A percentile compares a stretch with the other conserved stretches of the same genome.
These are phyloP conservation scores for Mikania micrantha DNA, from an alignment of 129 eudicot genomes.

Conservation along the genomic window DNA sequence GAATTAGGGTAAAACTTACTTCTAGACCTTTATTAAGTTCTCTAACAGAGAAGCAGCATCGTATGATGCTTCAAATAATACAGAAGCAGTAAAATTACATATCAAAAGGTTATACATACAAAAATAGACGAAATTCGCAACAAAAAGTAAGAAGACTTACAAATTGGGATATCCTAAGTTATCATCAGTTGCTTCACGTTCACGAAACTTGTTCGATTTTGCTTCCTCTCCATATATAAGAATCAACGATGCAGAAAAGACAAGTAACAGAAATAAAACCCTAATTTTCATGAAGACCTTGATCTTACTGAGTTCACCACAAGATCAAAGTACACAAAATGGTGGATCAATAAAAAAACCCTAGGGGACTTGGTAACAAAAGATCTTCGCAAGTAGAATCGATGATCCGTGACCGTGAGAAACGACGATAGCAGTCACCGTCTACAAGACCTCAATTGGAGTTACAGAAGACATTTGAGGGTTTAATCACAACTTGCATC, in stretches of 20 bases:
- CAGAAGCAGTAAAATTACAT: background rate
- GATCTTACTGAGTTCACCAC: constrained; percentile 17
- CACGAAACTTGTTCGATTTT: constrained; percentile 77
- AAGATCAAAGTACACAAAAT: constrained; percentile 10
- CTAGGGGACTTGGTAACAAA: constrained; percentile 1
- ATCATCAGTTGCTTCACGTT: constrained; percentile 89
- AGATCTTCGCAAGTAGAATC: constrained; percentile 11
- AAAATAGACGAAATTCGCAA: background rate
- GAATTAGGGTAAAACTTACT: constrained; percentile 7
- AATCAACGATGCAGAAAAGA: constrained; percentile 28
- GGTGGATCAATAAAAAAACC: constrained; percentile 24
- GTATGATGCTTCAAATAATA: background rate
- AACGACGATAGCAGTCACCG: constrained; percentile 10
- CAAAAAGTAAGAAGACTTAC: constrained; percentile 32
- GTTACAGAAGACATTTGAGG: constrained; percentile 19
- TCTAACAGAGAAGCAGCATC: background rate
- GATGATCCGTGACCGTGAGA: constrained; percentile 20
- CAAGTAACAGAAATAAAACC: constrained; percentile 30
- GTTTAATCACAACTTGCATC: background rate
- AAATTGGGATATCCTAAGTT: constrained; percentile 74
- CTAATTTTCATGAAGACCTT: constrained; percentile 43
- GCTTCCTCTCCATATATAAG: constrained; percentile 33
- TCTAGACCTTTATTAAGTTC: no score
- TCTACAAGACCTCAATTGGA: constrained; percentile 22
- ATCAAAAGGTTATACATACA: background rate